phyloP scores from a whole-genome alignment of 768 basidiomycete species.

The Brasilioporus rufonigricans region DNA sequence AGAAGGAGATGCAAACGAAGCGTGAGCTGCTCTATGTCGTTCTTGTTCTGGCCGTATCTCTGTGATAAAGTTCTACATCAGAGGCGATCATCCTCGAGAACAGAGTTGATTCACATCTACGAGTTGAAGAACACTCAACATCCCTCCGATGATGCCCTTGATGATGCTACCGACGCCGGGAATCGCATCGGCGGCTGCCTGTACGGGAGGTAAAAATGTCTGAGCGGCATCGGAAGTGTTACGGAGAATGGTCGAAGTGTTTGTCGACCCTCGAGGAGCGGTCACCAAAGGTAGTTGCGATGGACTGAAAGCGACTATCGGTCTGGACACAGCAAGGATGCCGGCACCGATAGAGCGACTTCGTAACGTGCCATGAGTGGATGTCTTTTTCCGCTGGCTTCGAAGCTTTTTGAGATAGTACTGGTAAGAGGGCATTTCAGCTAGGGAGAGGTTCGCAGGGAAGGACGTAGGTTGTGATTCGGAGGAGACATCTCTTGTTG shows the following conservation, averaged over 20 bases:
- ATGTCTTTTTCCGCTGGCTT: too few relatives aligned
- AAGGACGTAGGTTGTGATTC: too few relatives aligned
- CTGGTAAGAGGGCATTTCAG: too few relatives aligned
- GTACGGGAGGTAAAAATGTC: neutral
- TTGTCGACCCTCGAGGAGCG: neutral
- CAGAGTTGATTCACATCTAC: neutral
- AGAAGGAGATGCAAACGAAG: neutral
- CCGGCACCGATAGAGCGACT: too few relatives aligned
- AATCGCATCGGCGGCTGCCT: neutral
- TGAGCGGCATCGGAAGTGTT: neutral
- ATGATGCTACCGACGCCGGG: neutral
- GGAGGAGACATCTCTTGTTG: too few relatives aligned
- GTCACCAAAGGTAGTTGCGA: too few relatives aligned
- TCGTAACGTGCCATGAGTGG: too few relatives aligned
- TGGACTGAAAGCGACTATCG: too few relatives aligned
- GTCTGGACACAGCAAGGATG: too few relatives aligned
- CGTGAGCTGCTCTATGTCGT: neutral
- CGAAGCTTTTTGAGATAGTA: too few relatives aligned
- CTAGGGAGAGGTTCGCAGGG: too few relatives aligned
- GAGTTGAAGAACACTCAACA: neutral
- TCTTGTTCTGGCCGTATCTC: conserved; percentile 6
- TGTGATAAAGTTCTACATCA: neutral
- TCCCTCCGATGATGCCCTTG: neutral
- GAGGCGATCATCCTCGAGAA: neutral
- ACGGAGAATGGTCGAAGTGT: neutral